Base-by-base conservation (phyloP, 805 yeast species). In the Candida coleopterorum region DNA sequence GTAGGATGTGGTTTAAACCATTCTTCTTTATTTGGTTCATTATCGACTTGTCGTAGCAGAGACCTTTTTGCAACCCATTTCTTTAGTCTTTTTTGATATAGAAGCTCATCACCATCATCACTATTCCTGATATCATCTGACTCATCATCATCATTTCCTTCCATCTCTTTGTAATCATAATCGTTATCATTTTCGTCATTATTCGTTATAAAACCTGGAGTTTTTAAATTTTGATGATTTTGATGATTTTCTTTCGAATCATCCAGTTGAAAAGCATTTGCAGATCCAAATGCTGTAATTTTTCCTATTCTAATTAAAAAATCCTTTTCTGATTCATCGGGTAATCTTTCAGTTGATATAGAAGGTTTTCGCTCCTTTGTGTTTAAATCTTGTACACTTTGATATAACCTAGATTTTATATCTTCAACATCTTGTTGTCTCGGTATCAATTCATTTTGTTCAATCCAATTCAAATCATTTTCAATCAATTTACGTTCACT, bases 231-330 rank as follows among this genome's bases (percentile, higher is more conserved):
- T 38, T 64, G 68, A 48, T 76, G 81, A 12, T 66, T 61, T 1
- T 42, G 44, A 12, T 54, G 62, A 26, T 54, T 60, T 3, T 26
- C 39, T 6, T 3, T 6, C 3, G 20, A 21, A 4, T 35, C 26
- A 11, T 54, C 63, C 31, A 68, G 69, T 12, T 64, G 69, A 47
- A 86, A 83, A 2, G 77, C 80, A 27, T 70, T 68, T 15, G 75
- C 61, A 21, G 76, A 75, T 9, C 96, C 95, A 65, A 93, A 93
- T 0, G 97, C 97, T 0, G 98, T 93, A 38, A 88, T 77, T 55
- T 87, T 80, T 20, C 98, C 98, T 0, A 90, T 89, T 45, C 98
- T 70, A 0, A 93, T 75, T 42, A 93, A 66, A 51, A 60, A 89
- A 34, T 89, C 97, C 39, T 76, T 76, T 50, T 83, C 84, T 0